Base-by-base conservation (phyloP, 805 yeast species). In the Cyberlindnera misumaiensis region DNA sequence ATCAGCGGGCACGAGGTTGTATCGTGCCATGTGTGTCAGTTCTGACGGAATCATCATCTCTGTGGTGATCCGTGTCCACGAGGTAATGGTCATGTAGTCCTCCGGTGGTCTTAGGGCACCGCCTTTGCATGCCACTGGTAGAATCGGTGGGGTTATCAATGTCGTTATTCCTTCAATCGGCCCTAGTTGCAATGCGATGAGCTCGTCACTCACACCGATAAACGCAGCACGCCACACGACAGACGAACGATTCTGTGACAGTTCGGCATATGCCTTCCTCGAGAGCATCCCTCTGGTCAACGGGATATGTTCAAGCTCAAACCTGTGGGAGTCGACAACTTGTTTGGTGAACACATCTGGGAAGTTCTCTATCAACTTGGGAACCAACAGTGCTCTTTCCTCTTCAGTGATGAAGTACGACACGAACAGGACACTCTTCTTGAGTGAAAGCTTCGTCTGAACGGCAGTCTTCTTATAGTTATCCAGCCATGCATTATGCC, bases 391-490 rank as follows among this genome's bases (percentile, higher is more conserved):
- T 7, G 63, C 62, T 22, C 53, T 53, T 4, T 63, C 51, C 33
- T 65, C 70, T 8, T 70, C 67, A 8, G 58, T 53, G 62, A 75
- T 57, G 22, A 63, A 59, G 44, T 64, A 72, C 27, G 69, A 75
- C 11, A 73, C 69, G 13, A 39, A 51, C 14, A 42, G 38, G 8
- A 51, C 26, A 11, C 57, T 49, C 36, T 47, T 47, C 20, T 40
- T 50, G 31, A 55, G 27, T 2, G 25, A 6, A 10, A 51, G 34
- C 30, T 35, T 42, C 2, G 43, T 31, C 4, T 32, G 24, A 11
- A 13, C 10, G 33, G 34, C 27, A 6, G 14, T 14, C 13, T 31
- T 31, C 22, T 31, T 31, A 20, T 13, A 31, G 27, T 20, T n/a
- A n/a, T 26, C 30, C 11, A n/a, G 11, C 26, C 29, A 34, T 4